phyloP scores from a whole-genome alignment of 2,329 filamentous ascomycete species.

The Emericellopsis atlantica region DNA sequence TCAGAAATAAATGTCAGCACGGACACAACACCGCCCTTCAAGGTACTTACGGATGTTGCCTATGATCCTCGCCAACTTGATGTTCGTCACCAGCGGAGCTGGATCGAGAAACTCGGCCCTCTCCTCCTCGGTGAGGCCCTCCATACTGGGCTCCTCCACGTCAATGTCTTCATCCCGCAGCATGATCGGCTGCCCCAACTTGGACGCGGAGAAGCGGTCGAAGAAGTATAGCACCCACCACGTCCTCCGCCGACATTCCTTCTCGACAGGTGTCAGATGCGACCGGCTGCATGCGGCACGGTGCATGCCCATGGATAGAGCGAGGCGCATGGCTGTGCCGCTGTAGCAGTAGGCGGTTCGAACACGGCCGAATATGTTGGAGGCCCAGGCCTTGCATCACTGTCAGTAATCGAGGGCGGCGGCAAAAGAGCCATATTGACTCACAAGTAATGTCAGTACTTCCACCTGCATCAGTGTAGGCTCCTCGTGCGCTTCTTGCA shows the following conservation, averaged over 20 bases:
- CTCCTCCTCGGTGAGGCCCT: slow-evolving; percentile 12
- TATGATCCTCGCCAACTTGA: slow-evolving; percentile 15
- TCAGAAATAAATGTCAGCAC: background rate
- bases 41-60: slow-evolving; percentile 10
- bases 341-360: slow-evolving; percentile 18
- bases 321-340: slow-evolving; percentile 22
- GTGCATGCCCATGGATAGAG: slow-evolving; percentile 27
- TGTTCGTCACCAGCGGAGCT: slow-evolving; percentile 12
- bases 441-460: slow-evolving; percentile 23
- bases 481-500: slow-evolving; percentile 27
- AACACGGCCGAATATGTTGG: slow-evolving; percentile 20
- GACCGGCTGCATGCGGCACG: slow-evolving; percentile 13
- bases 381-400: slow-evolving; percentile 12
- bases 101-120: slow-evolving; percentile 15
- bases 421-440: background rate
- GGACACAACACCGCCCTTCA: background rate
- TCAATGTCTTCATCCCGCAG: slow-evolving; percentile 18
- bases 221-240: slow-evolving; percentile 22
- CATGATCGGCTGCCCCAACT: slow-evolving; percentile 16
- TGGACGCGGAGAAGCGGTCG: slow-evolving; percentile 17
- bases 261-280: slow-evolving; percentile 8
- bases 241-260: slow-evolving; percentile 12
- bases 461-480: slow-evolving; percentile 30
- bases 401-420: background rate
- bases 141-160: slow-evolving; percentile 16